These are phyloP conservation scores for Nicotiana benthamiana DNA, from an alignment of 257 asterid genomes.

Conservation along the genomic window DNA sequence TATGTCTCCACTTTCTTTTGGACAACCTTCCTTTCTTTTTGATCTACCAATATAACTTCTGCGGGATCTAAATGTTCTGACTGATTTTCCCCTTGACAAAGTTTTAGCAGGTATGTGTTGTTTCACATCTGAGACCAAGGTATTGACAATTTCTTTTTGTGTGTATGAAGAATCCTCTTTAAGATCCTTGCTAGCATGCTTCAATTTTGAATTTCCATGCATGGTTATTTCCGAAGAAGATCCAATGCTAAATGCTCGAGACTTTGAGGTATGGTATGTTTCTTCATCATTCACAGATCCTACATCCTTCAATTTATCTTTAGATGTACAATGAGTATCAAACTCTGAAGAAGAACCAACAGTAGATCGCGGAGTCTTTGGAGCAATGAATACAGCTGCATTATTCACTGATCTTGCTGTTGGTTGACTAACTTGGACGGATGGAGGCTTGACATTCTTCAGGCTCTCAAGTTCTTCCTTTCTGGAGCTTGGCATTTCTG, in stretches of 20 bases:
- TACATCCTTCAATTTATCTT: slow-evolving; percentile 12
- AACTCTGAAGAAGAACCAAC: slow-evolving; percentile 30
- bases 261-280: background rate
- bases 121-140: slow-evolving; percentile 28
- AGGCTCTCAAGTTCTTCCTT: slow-evolving; percentile 19
- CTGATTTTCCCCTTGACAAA: slow-evolving; percentile 57
- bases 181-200: slow-evolving; percentile 14
- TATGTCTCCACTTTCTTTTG: slow-evolving; percentile 18
- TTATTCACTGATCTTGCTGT: slow-evolving; percentile 13
- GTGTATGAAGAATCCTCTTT: slow-evolving; percentile 25
- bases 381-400: slow-evolving; percentile 13
- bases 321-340: slow-evolving; percentile 11
- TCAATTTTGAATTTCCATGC: slow-evolving; percentile 12
- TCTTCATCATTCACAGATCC: slow-evolving; percentile 17
- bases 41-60: slow-evolving; percentile 16
- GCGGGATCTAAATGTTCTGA: slow-evolving; percentile 55
- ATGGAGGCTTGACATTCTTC: slow-evolving; percentile 10
- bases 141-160: slow-evolving; percentile 23
- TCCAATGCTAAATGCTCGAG: slow-evolving; percentile 22
- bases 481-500: slow-evolving; percentile 20
- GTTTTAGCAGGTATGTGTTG: slow-evolving; percentile 29
- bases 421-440: slow-evolving; percentile 17
- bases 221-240: slow-evolving; percentile 31
- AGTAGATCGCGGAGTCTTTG: slow-evolving; percentile 17
- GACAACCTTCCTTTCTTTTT: slow-evolving; percentile 18